A percentile compares a stretch with the other conserved stretches of the same genome.
Evolutionary conservation across 345 rosid genomes (phyloP).

Genomic region (Eucalyptus viminalis): DNA sequence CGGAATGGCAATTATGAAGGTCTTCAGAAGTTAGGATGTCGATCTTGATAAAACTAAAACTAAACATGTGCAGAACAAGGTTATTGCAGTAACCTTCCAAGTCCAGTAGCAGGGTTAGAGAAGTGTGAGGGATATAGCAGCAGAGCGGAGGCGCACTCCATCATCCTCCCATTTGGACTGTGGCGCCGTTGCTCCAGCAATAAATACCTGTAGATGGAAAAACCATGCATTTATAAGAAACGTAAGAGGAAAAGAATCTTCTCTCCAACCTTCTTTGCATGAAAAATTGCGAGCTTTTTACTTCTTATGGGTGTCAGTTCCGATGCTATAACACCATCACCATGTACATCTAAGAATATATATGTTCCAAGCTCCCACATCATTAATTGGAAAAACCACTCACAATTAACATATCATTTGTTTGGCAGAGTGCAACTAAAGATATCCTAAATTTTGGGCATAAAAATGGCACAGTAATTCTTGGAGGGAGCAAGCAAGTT

Average conservation of each 20-base stretch:
- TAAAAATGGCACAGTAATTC: neutral
- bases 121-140: conserved; percentile 59
- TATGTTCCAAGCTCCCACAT: neutral
- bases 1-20: neutral
- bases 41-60: neutral
- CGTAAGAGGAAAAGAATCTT: neutral
- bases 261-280: neutral
- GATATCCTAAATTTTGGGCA: neutral
- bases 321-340: neutral
- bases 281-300: neutral
- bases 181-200: conserved; percentile 90
- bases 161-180: conserved; percentile 71
- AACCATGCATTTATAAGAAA: neutral
- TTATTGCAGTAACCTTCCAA: neutral
- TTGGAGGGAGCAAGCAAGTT: neutral
- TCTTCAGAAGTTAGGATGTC: neutral
- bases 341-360: neutral
- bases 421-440: neutral
- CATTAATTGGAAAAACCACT: neutral
- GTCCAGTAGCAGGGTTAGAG: conserved; percentile 4
- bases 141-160: conserved; percentile 72
- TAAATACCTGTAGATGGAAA: conserved; percentile 35
- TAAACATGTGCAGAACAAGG: neutral
- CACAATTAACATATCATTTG: neutral
- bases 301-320: neutral